A percentile compares a stretch with the other conserved stretches of the same genome.
These are phyloP conservation scores for Fusarium abutilonis DNA, from an alignment of 2,329 filamentous ascomycete genomes.

Conservation along the genomic window DNA sequence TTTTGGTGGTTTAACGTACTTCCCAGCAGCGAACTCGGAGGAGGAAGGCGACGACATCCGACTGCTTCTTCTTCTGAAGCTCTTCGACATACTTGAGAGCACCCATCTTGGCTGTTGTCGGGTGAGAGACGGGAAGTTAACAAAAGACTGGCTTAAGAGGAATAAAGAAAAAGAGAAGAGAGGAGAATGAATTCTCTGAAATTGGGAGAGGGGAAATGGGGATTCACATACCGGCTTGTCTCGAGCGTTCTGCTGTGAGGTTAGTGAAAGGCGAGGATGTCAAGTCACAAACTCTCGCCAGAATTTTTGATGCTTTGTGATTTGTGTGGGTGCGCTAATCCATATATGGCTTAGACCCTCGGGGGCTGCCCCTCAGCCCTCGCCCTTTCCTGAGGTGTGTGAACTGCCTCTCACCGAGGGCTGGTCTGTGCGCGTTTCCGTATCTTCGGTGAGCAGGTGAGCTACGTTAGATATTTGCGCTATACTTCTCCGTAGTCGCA, in stretches of 20 bases:
- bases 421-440: not conserved
- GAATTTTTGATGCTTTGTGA: slow-evolving; percentile 52
- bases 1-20: slow-evolving; percentile 70
- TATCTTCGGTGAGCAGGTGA: not conserved
- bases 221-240: slow-evolving; percentile 52
- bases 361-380: slow-evolving; percentile 46
- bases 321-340: slow-evolving; percentile 40
- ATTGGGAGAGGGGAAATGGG: not conserved
- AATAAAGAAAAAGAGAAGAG: slow-evolving; percentile 1
- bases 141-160: slow-evolving; percentile 22
- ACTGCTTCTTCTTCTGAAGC: slow-evolving; percentile 99
- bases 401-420: slow-evolving; percentile 27
- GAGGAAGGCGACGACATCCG: slow-evolving; percentile 99
- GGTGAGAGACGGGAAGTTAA: slow-evolving; percentile 40
- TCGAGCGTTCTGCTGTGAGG: slow-evolving; percentile 48
- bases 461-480: too few relatives aligned
- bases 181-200: not conserved
- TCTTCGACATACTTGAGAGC: slow-evolving; percentile 99
- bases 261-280: slow-evolving; percentile 51
- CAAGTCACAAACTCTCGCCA: slow-evolving; percentile 4
- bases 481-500: too few relatives aligned
- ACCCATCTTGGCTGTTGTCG: slow-evolving; percentile 81
- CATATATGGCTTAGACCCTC: slow-evolving; percentile 39
- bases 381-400: slow-evolving; percentile 34
- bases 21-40: slow-evolving; percentile 99